Conservation (phyloP, 148 eudicot genomes). For the Chenopodium formosanum region DNA sequence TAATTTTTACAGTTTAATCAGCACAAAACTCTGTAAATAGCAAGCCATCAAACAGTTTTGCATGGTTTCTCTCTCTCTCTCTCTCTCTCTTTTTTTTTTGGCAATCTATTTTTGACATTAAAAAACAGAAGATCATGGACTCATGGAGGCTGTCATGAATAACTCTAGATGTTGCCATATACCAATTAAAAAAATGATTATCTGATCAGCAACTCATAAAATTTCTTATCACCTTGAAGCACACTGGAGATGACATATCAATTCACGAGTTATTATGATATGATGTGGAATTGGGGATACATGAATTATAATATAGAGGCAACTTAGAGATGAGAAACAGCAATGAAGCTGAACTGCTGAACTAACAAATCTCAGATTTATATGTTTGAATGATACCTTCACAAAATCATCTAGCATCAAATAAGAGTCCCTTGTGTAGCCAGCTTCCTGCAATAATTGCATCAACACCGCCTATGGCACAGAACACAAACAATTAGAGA, state of each 20-base stretch:
- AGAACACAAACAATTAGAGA: conserved; percentile 10
- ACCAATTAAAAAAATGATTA: not conserved
- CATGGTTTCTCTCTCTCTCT: not conserved
- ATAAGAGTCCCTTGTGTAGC: conserved; percentile 67
- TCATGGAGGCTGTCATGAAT: not conserved
- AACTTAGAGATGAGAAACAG: not conserved
- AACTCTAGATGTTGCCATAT: not conserved
- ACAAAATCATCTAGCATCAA: conserved; percentile 70
- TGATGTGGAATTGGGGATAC: not conserved
- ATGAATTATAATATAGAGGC: not conserved
- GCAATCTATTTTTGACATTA: not conserved
- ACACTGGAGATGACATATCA: not conserved
- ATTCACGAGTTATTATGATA: not conserved
- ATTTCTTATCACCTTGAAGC: not conserved
- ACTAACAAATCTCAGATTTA: not conserved
- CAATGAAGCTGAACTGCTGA: not conserved
- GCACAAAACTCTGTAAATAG: not conserved
- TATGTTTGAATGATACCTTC: conserved; percentile 45
- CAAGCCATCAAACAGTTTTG: not conserved
- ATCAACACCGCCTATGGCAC: conserved; percentile 58
- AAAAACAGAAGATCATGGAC: not conserved
- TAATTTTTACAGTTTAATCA: not conserved
- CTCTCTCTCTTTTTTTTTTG: not conserved
- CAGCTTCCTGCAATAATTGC: conserved; percentile 74
- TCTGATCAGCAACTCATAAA: not conserved